Evolutionary conservation across 306 rosid species (phyloP).

Genomic region (Mimosa bimucronata): DNA sequence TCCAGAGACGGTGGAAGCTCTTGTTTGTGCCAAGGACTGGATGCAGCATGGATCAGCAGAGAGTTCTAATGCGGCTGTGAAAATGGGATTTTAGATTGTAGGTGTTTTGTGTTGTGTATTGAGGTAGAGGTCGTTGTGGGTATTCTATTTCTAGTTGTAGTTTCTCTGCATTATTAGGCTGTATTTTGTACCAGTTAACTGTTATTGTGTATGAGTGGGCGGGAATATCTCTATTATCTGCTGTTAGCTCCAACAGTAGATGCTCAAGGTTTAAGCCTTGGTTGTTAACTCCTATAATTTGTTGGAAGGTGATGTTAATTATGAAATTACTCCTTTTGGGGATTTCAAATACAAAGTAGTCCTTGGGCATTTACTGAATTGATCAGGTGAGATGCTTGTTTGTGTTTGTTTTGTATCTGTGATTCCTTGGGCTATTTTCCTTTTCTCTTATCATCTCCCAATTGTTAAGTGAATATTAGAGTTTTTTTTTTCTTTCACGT

Average conservation of each 20-base stretch:
- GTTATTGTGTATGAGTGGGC: conserved; percentile 43
- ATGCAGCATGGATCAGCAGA: conserved; percentile 65
- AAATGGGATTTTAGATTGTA: conserved; percentile 63
- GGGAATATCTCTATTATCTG: conserved; percentile 33
- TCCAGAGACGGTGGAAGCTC: conserved; percentile 90
- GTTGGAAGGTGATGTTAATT: conserved; percentile 2
- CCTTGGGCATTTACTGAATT: no score
- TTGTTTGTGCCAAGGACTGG: conserved; percentile 95
- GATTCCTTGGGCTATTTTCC: no score
- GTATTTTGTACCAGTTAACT: conserved; percentile 41
- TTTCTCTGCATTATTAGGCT: conserved; percentile 29
- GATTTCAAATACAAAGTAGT: not conserved
- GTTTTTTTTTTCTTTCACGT: no score
- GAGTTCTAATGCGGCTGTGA: conserved; percentile 53
- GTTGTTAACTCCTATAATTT: not conserved
- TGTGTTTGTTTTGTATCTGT: no score
- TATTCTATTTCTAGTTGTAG: conserved; percentile 36
- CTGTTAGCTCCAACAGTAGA: conserved; percentile 34
- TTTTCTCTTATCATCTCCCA: no score
- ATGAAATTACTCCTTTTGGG: not conserved
- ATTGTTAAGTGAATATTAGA: no score
- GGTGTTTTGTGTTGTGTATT: conserved; percentile 40
- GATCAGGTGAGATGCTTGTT: no score
- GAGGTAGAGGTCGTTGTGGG: conserved; percentile 35
- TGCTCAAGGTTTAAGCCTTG: conserved; percentile 10